These are phyloP conservation scores for Huntiella savannae DNA, from an alignment of 2,329 filamentous ascomycete genomes.

Conservation along the genomic window DNA sequence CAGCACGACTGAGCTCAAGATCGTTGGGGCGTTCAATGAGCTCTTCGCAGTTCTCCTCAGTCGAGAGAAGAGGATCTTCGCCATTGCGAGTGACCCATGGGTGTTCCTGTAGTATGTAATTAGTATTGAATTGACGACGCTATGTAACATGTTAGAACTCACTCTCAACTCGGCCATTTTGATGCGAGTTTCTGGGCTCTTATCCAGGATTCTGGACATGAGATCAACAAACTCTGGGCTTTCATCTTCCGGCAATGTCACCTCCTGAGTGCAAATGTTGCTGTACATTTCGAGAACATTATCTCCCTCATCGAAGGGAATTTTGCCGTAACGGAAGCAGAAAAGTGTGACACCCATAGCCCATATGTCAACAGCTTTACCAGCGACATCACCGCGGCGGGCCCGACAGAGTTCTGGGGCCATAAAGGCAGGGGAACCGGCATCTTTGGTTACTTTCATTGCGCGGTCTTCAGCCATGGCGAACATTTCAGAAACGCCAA, in stretches of 20 bases:
- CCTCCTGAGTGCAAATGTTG: constrained; percentile 55
- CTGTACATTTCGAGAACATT: constrained; percentile 70
- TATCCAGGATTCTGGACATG: constrained; percentile 56
- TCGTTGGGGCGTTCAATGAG: constrained; percentile 71
- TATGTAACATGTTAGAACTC: constrained; percentile 13
- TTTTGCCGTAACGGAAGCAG: constrained; percentile 70
- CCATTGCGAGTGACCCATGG: constrained; percentile 80
- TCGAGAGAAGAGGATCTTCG: constrained; percentile 56
- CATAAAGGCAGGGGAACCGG: constrained; percentile 85
- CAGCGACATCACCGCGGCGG: constrained; percentile 72
- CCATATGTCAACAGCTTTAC: constrained; percentile 87
- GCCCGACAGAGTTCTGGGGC: constrained; percentile 80
- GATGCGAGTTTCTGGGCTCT: constrained; percentile 68
- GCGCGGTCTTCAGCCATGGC: constrained; percentile 48
- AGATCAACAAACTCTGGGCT: constrained; percentile 56
- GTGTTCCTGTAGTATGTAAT: constrained; percentile 42
- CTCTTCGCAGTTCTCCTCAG: constrained; percentile 70
- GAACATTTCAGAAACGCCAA: constrained; percentile 99
- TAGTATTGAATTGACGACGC: background rate
- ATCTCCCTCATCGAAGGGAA: constrained; percentile 66
- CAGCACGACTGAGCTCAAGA: constrained; percentile 74
- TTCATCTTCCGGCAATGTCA: constrained; percentile 42
- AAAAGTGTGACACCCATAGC: constrained; percentile 94
- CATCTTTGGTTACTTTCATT: constrained; percentile 85
- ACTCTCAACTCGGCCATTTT: constrained; percentile 68